Evolutionary conservation across 352 stramenopile genomes (phyloP).

Genomic region (Phytophthora constricta): DNA sequence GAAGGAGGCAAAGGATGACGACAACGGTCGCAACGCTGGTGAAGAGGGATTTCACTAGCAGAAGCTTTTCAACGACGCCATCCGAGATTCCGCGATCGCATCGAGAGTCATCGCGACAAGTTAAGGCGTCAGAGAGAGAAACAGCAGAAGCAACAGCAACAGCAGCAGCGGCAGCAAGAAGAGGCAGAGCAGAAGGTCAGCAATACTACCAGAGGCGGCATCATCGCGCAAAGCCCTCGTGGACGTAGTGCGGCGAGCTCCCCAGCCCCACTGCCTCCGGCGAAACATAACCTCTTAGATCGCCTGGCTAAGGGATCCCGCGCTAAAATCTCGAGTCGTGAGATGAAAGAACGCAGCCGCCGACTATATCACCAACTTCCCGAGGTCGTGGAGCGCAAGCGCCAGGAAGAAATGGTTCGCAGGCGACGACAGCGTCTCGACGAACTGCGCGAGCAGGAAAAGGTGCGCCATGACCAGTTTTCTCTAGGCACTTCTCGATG

Average conservation of each 20-base stretch:
- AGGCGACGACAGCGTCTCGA: slow-evolving; percentile 67
- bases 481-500: neutral
- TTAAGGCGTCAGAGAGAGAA: slow-evolving; percentile 40
- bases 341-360: slow-evolving; percentile 74
- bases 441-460: slow-evolving; percentile 75
- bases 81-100: slow-evolving; percentile 54
- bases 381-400: slow-evolving; percentile 75
- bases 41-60: slow-evolving; percentile 45
- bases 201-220: neutral
- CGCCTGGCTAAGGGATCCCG: slow-evolving; percentile 60
- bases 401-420: slow-evolving; percentile 74
- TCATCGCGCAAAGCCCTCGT: neutral
- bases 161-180: slow-evolving; percentile 13
- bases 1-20: slow-evolving; percentile 11
- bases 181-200: neutral
- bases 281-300: slow-evolving; percentile 45
- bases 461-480: slow-evolving; percentile 45
- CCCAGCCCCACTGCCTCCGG: slow-evolving; percentile 4
- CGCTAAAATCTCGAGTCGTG: slow-evolving; percentile 58
- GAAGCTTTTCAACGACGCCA: slow-evolving; percentile 69
- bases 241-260: neutral
- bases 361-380: slow-evolving; percentile 74
- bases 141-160: slow-evolving; percentile 30
- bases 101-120: slow-evolving; percentile 35
- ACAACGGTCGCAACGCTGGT: slow-evolving; percentile 6